Percentiles rank a stretch among this genome's conserved stretches.
These are phyloP conservation scores for Citrullus amarus DNA, from an alignment of 306 rosid species.

Conservation along the genomic window DNA sequence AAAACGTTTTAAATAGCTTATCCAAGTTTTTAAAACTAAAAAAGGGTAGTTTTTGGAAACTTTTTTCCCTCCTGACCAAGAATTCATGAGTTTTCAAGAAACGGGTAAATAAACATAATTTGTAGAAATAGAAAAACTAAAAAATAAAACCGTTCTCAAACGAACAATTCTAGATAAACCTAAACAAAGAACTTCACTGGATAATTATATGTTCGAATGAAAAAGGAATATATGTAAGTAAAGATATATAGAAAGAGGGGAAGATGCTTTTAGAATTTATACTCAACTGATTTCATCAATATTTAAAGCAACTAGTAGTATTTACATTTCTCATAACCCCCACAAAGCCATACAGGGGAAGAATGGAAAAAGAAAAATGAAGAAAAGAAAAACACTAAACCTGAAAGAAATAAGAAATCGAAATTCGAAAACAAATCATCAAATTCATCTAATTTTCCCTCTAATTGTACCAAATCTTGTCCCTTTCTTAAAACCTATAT, in stretches of 20 bases:
- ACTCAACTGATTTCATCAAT: constrained; percentile 48
- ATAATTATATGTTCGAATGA: background rate
- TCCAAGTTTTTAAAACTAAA: too few species aligned
- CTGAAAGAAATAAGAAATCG: constrained; percentile 7
- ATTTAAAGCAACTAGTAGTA: constrained; percentile 56
- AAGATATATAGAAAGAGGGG: background rate
- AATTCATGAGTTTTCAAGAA: too few species aligned
- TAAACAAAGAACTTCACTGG: background rate
- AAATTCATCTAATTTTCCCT: constrained; percentile 53
- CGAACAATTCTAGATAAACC: background rate
- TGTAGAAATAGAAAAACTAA: background rate
- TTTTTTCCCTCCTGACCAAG: too few species aligned
- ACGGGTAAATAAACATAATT: too few species aligned
- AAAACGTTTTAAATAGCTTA: too few species aligned
- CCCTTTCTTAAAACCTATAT: constrained; percentile 13
- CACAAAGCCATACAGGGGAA: constrained; percentile 60
- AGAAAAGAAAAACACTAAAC: constrained; percentile 6
- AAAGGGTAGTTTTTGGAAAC: too few species aligned
- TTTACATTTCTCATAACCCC: constrained; percentile 89
- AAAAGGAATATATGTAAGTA: background rate
- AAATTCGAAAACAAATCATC: constrained; percentile 27
- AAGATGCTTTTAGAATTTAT: constrained; percentile 49
- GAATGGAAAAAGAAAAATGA: constrained; percentile 42
- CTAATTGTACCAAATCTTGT: constrained; percentile 39
- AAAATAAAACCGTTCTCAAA: too few species aligned